Base-by-base conservation (phyloP, 441 rosid genomes). In the Macaranga tanarius region DNA sequence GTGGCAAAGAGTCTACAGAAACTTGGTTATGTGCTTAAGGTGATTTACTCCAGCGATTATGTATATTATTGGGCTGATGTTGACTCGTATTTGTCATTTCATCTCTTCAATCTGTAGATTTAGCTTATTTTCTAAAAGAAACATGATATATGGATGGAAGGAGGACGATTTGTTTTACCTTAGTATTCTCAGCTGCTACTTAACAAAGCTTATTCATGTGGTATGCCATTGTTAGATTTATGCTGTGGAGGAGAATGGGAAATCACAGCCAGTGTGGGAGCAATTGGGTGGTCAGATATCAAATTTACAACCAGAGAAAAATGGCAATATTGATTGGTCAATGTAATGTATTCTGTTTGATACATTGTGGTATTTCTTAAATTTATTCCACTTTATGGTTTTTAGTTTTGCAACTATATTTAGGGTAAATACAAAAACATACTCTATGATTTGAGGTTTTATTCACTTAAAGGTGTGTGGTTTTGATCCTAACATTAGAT, bases 21-120 rank as follows among this genome's bases (percentile, higher is more conserved):
- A 73, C 87, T 96, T 82, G 99, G 98, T 58, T 96, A 96, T 76
- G 78, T 72, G 9, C 79, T 93, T 71, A 82, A 88, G 99, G 99
- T 93, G 75, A 82, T 52, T 74, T 56, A 58, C 45, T 48, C 59
- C 59, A 60, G 69, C 31, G 76, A 52, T 74, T 57, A 17, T 26
- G 68, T 72, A 38, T 63, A 62, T 65, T 22, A 65, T 69, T 67
- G 40, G 16, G 48, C 57, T 55, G 65, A 62, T 2, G 7, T 38
- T 7, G 42, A 16, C 26, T 63, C 62, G 15, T n/a, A 12, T 48
- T 34, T 34, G 8, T 25, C 57, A 23, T 13, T 23, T 40, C 56
- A 65, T 48, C 12, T 67, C 50, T 71, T 25, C 5, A 63, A 67
- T 56, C 51, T 22, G 47, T 62, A 69, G 72, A 51, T 40, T 19